phyloP scores from a whole-genome alignment of 345 rosid species.

The Aegle marmelos region DNA sequence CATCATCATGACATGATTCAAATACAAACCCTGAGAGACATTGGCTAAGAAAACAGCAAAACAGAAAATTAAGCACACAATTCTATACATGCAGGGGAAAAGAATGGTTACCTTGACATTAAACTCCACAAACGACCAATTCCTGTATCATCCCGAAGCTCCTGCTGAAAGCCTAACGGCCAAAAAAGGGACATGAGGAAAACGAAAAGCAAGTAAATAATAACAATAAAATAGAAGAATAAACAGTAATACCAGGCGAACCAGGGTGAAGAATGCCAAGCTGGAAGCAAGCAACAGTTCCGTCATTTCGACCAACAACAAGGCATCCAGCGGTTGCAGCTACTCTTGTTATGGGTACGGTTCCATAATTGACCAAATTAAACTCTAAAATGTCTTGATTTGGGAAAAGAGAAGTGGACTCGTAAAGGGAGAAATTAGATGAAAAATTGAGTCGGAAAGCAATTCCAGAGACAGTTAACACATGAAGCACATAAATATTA shows the following conservation, averaged over 20 bases:
- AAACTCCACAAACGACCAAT: slow-evolving; percentile 82
- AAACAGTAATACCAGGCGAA: slow-evolving; percentile 49
- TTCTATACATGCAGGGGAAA: not conserved
- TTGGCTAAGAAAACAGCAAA: not conserved
- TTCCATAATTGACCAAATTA: slow-evolving; percentile 38
- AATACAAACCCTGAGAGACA: not conserved
- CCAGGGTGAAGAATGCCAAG: slow-evolving; percentile 42
- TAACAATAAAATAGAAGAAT: not conserved
- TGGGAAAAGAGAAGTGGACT: slow-evolving; percentile 46
- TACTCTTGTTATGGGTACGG: slow-evolving; percentile 42
- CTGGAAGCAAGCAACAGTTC: slow-evolving; percentile 59
- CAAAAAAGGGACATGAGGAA: slow-evolving; percentile 6
- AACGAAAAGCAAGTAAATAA: not conserved
- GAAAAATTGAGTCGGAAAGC: slow-evolving; percentile 57
- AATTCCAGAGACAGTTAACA: slow-evolving; percentile 60
- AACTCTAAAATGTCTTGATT: slow-evolving; percentile 42
- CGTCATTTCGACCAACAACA: slow-evolving; percentile 65
- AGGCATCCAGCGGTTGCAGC: slow-evolving; percentile 59
- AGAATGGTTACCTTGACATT: slow-evolving; percentile 58
- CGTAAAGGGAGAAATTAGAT: slow-evolving; percentile 33
- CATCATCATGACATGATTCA: slow-evolving; percentile 39
- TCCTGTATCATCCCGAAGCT: slow-evolving; percentile 78
- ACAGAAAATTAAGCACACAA: not conserved
- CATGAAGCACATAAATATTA: slow-evolving; percentile 48
- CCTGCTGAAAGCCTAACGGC: slow-evolving; percentile 52